These are phyloP conservation scores for Oryza nivara DNA, from an alignment of 176 grass and related monocot genomes.

Conservation along the genomic window DNA sequence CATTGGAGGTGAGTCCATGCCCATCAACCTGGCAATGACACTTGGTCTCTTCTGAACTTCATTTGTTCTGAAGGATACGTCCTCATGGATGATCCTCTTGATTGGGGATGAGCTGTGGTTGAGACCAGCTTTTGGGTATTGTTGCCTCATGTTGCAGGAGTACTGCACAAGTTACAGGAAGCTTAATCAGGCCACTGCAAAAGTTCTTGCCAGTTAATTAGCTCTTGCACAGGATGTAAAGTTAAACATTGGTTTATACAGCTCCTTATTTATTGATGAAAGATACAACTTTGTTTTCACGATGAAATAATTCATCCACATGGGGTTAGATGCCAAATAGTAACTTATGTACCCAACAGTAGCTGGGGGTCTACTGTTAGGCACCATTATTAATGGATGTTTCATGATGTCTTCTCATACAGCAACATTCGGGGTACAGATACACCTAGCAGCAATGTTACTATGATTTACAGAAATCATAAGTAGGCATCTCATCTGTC, in stretches of 20 bases:
- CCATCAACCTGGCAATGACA: constrained; percentile 92
- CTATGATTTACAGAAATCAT: not conserved
- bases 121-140: constrained; percentile 53
- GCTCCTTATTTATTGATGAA: not conserved
- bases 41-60: constrained; percentile 62
- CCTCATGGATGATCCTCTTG: constrained; percentile 72
- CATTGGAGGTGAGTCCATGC: constrained; percentile 75
- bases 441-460: constrained; percentile 38
- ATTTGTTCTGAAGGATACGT: constrained; percentile 50
- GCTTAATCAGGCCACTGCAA: constrained; percentile 20
- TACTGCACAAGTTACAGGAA: constrained; percentile 53
- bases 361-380: constrained; percentile 32
- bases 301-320: not conserved
- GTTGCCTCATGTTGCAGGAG: constrained; percentile 54
- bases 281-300: not conserved
- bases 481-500: not conserved
- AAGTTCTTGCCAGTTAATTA: not conserved
- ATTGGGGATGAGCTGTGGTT: constrained; percentile 32
- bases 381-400: constrained; percentile 26
- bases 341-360: constrained; percentile 24
- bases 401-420: constrained; percentile 16
- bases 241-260: not conserved
- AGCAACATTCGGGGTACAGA: constrained; percentile 36
- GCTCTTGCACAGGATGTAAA: not conserved
- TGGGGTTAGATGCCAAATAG: constrained; percentile 6